These are phyloP conservation scores for Entomortierella beljakovae DNA, from an alignment of 192 early-diverging fungal species.

Conservation along the genomic window DNA sequence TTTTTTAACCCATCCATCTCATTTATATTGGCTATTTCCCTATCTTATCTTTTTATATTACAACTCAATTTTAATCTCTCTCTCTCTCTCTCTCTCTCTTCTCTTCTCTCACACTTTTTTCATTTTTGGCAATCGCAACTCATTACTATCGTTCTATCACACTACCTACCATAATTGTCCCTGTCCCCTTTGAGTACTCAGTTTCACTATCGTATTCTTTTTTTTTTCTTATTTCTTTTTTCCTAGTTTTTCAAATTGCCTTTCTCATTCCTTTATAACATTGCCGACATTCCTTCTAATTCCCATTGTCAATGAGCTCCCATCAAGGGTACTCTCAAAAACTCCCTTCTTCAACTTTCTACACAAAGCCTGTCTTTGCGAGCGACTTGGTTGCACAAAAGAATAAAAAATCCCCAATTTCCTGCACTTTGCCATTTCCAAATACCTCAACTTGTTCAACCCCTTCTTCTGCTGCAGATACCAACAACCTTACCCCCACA, in stretches of 20 bases:
- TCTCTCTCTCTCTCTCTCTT: neutral
- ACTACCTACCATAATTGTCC: too few relatives aligned
- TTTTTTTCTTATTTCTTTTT: too few relatives aligned
- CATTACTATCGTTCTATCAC: neutral
- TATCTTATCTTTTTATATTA: neutral
- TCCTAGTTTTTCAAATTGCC: too few relatives aligned
- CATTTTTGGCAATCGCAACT: neutral
- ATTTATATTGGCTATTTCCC: too few relatives aligned
- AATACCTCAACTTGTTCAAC: neutral
- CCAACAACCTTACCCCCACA: neutral
- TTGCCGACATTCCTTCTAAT: too few relatives aligned
- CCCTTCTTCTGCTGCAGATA: neutral
- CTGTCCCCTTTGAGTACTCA: too few relatives aligned
- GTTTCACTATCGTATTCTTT: too few relatives aligned
- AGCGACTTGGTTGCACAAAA: slow-evolving; percentile 22
- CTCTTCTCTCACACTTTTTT: too few relatives aligned
- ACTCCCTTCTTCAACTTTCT: slow-evolving; percentile 4
- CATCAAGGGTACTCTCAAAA: neutral
- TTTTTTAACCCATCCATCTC: too few relatives aligned
- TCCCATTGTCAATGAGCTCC: neutral
- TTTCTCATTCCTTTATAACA: too few relatives aligned
- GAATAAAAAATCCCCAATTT: slow-evolving; percentile 2
- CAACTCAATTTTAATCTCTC: neutral
- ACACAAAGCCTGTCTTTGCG: slow-evolving; percentile 13
- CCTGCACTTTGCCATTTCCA: neutral